These are phyloP conservation scores for Starmerella floris DNA, from an alignment of 805 yeast species.

Conservation along the genomic window DNA sequence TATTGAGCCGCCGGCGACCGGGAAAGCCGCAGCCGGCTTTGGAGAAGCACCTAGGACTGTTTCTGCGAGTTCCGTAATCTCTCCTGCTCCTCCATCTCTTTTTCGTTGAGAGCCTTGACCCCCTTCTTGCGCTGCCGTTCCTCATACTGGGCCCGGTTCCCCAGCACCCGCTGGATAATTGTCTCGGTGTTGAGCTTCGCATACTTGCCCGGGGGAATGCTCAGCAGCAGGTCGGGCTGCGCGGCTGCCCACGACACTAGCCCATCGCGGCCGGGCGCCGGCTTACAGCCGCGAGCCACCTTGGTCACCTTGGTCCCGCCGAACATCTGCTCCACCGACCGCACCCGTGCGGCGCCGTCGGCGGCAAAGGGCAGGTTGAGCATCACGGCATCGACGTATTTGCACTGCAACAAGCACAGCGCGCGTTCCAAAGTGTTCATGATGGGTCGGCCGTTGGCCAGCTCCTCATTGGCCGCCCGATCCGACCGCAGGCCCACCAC, in stretches of 20 bases:
- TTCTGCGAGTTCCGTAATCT: slow-evolving; percentile 13
- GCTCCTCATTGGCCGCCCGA: slow-evolving; percentile 37
- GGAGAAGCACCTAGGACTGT: too few relatives aligned
- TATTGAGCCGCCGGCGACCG: too few relatives aligned
- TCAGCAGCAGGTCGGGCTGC: slow-evolving; percentile 30
- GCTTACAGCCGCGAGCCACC: slow-evolving; percentile 8
- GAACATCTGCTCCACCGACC: slow-evolving; percentile 24
- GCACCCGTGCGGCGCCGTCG: slow-evolving; percentile 34
- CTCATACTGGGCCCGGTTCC: slow-evolving; percentile 56
- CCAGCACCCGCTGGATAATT: slow-evolving; percentile 62
- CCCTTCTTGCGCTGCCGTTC: slow-evolving; percentile 83
- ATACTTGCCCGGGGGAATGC: slow-evolving; percentile 42
- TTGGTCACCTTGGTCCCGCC: neutral
- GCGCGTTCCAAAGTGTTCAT: slow-evolving; percentile 83
- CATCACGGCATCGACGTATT: slow-evolving; percentile 65
- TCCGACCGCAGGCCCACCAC: slow-evolving; percentile 61
- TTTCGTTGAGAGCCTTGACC: slow-evolving; percentile 51
- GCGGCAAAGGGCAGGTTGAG: slow-evolving; percentile 48
- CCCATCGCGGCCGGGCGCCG: neutral
- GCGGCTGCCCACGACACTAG: slow-evolving; percentile 22
- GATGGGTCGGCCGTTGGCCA: slow-evolving; percentile 60
- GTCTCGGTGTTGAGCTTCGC: slow-evolving; percentile 53
- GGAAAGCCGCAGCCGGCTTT: too few relatives aligned
- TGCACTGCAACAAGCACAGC: slow-evolving; percentile 77
- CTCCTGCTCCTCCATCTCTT: slow-evolving; percentile 20